Conservation (phyloP, 2,329 filamentous ascomycete species). For the Elsinoe perseae region DNA sequence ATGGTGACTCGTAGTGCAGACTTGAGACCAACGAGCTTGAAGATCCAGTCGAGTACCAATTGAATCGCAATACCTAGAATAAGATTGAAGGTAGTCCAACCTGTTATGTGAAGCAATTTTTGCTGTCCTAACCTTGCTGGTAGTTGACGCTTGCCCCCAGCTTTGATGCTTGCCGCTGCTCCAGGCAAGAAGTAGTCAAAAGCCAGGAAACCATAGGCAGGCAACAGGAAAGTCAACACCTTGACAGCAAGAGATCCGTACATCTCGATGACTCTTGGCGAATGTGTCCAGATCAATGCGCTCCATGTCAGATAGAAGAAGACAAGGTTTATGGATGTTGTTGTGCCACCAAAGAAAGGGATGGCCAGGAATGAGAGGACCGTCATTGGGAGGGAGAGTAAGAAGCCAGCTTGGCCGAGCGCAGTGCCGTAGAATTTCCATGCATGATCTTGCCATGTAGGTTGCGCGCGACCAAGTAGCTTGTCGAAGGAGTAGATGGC, state of each 20-base stretch:
- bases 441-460: conserved; percentile 20
- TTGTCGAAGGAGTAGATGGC: conserved; percentile 26
- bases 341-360: conserved; percentile 66
- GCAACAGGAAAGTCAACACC: conserved; percentile 62
- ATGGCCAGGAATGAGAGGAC: conserved; percentile 59
- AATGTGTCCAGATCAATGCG: conserved; percentile 69
- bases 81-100: conserved; percentile 50
- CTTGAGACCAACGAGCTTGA: conserved; percentile 46
- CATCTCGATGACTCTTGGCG: conserved; percentile 66
- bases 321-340: conserved; percentile 71
- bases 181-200: conserved; percentile 48
- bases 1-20: conserved; percentile 53
- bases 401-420: conserved; percentile 25
- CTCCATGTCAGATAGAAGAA: conserved; percentile 91
- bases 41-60: conserved; percentile 46
- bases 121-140: conserved; percentile 37
- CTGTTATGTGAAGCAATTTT: conserved; percentile 43
- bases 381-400: conserved; percentile 32
- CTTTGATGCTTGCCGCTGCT: conserved; percentile 41
- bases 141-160: conserved; percentile 49
- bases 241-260: conserved; percentile 62
- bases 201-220: conserved; percentile 62
- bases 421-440: conserved; percentile 23
- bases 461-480: conserved; percentile 24
- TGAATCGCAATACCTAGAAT: conserved; percentile 48